Evolutionary conservation across 2,329 filamentous ascomycete species (phyloP).

Genomic region (Cercospora zeina): DNA sequence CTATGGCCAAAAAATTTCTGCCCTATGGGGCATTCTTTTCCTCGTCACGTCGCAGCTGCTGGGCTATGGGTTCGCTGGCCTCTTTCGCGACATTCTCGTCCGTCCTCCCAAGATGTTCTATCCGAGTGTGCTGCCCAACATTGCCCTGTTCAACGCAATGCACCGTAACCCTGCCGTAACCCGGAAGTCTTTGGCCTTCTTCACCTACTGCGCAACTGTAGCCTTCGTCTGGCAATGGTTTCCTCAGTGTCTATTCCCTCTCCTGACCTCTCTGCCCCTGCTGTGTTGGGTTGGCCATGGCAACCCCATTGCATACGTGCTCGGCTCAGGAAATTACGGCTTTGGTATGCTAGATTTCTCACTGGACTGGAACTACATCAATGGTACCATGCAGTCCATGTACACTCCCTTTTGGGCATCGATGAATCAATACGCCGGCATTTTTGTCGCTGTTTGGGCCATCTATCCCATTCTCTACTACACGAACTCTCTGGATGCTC

Average conservation of each 20-base stretch:
- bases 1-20: constrained; percentile 21
- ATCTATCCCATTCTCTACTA: constrained; percentile 72
- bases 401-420: constrained; percentile 24
- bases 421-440: constrained; percentile 64
- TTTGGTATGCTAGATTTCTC: constrained; percentile 40
- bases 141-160: constrained; percentile 26
- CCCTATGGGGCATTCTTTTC: constrained; percentile 23
- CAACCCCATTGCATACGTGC: constrained; percentile 38
- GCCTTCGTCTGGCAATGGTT: constrained; percentile 41
- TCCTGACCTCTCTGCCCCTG: constrained; percentile 35
- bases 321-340: constrained; percentile 38
- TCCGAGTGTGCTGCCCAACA: constrained; percentile 51
- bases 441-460: constrained; percentile 21
- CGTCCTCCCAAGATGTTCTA: constrained; percentile 86
- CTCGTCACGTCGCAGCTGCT: constrained; percentile 42
- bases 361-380: constrained; percentile 37
- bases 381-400: constrained; percentile 13
- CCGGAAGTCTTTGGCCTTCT: constrained; percentile 20
- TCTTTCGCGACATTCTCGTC: constrained; percentile 77
- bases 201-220: constrained; percentile 14
- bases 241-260: constrained; percentile 39
- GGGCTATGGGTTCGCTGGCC: constrained; percentile 79
- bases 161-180: constrained; percentile 23
- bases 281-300: constrained; percentile 40
- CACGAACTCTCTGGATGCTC: constrained; percentile 80